Percentiles rank a stretch among this genome's conserved stretches.
Conservation (phyloP, 163 green algal species). For the Coccomyxa subellipsoidea region DNA sequence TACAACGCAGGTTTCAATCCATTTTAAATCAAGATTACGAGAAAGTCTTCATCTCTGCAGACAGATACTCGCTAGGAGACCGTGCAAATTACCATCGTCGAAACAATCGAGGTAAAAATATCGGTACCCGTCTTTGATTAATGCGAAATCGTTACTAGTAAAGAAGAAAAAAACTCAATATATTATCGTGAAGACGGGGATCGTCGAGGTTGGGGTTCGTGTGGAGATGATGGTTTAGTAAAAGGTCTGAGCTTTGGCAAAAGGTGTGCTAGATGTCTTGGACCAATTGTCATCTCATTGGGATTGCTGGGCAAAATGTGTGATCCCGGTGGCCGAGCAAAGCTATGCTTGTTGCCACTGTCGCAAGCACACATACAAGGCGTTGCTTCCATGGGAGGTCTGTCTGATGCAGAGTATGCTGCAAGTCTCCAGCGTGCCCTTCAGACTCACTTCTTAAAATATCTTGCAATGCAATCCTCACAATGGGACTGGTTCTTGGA, state of each 20-base stretch:
- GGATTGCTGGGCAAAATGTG: not conserved
- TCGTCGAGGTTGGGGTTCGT: not conserved
- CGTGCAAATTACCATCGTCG: no score
- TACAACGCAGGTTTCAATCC: no score
- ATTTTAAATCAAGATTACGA: no score
- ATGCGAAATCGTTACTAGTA: no score
- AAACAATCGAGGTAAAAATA: no score
- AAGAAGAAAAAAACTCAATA: no score
- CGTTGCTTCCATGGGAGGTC: not conserved
- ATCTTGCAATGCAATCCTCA: not conserved
- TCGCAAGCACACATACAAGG: constrained; percentile 7
- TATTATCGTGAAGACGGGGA: no score
- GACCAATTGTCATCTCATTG: not conserved
- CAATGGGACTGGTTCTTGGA: no score
- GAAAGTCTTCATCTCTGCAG: no score
- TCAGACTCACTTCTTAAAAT: not conserved
- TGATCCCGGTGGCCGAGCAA: not conserved
- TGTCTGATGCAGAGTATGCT: not conserved
- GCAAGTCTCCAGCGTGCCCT: not conserved
- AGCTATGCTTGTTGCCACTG: not conserved
- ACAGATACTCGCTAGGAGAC: no score
- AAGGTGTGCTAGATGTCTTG: not conserved
- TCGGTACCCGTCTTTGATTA: no score
- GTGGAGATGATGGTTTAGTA: constrained; percentile 14
- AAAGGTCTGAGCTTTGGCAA: constrained; percentile 11